A percentile compares a stretch with the other conserved stretches of the same genome.
These are phyloP conservation scores for Maudiozyma serrabonitensis DNA, from an alignment of 805 yeast genomes.

Conservation along the genomic window DNA sequence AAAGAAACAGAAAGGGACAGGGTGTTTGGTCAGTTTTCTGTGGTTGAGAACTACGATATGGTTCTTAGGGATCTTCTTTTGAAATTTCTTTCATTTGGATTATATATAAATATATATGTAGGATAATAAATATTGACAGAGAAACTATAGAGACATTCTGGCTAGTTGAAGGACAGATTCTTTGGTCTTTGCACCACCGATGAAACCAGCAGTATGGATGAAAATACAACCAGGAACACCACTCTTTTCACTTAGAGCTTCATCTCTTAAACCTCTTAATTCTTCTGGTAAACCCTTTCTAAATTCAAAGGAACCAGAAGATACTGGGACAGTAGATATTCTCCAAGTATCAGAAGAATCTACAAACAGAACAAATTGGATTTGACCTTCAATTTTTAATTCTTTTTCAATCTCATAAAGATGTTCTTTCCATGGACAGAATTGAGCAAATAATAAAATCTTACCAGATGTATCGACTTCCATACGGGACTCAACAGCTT, in stretches of 20 bases:
- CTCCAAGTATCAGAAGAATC: conserved; percentile 74
- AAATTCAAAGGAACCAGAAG: conserved; percentile 67
- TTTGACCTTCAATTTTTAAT: conserved; percentile 42
- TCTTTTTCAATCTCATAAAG: conserved; percentile 62
- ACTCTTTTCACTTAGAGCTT: conserved; percentile 55
- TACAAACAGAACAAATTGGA: conserved; percentile 69
- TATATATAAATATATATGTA: not conserved
- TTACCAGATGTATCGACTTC: conserved; percentile 60
- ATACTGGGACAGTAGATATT: conserved; percentile 84
- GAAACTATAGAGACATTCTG: conserved; percentile 27
- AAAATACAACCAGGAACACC: conserved; percentile 87
- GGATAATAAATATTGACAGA: not conserved
- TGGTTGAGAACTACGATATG: no score
- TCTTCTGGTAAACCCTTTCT: conserved; percentile 81
- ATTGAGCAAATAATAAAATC: conserved; percentile 61
- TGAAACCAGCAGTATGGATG: conserved; percentile 94
- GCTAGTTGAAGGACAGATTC: conserved; percentile 79
- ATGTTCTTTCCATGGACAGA: conserved; percentile 95
- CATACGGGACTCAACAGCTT: conserved; percentile 53
- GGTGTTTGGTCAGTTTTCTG: no score
- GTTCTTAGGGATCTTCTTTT: no score
- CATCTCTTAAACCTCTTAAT: conserved; percentile 95
- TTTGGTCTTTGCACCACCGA: conserved; percentile 80
- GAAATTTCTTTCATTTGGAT: not conserved
- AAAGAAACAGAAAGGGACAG: not conserved